Evolutionary conservation across 345 rosid genomes (phyloP).

Genomic region (Isatis tinctoria): DNA sequence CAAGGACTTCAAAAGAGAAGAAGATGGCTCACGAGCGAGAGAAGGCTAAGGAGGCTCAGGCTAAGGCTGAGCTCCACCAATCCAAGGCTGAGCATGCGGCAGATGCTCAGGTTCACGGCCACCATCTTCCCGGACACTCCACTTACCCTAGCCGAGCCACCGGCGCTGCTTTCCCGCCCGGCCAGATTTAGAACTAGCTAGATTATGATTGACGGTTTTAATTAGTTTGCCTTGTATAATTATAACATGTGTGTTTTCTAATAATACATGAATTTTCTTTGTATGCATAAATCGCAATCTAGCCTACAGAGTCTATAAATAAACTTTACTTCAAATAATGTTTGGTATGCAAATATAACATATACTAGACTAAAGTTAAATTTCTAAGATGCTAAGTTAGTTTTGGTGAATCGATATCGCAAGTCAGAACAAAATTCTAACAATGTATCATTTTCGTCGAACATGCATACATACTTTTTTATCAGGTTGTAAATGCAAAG

Average conservation of each 20-base stretch:
- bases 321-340: too few relatives aligned
- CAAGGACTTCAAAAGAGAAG: constrained; percentile 52
- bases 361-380: too few relatives aligned
- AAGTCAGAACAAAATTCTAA: background rate
- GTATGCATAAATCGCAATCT: too few relatives aligned
- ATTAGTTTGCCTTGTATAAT: background rate
- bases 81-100: constrained; percentile 60
- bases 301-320: too few relatives aligned
- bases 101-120: constrained; percentile 31
- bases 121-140: constrained; percentile 34
- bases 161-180: constrained; percentile 28
- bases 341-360: too few relatives aligned
- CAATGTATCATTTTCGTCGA: background rate
- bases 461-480: background rate
- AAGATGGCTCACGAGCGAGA: constrained; percentile 53
- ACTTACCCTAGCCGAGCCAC: constrained; percentile 20
- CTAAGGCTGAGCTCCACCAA: constrained; percentile 66
- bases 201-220: background rate
- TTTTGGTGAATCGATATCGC: too few relatives aligned
- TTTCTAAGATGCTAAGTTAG: too few relatives aligned
- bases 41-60: constrained; percentile 60
- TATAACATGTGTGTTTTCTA: background rate
- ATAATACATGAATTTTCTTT: background rate
- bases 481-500: background rate
- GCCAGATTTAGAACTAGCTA: constrained; percentile 17